Evolutionary conservation across 139 green algal species (phyloP), one percentile per base, ranked within the genome.

Genomic region (Tetradesmus obliquus): DNA sequence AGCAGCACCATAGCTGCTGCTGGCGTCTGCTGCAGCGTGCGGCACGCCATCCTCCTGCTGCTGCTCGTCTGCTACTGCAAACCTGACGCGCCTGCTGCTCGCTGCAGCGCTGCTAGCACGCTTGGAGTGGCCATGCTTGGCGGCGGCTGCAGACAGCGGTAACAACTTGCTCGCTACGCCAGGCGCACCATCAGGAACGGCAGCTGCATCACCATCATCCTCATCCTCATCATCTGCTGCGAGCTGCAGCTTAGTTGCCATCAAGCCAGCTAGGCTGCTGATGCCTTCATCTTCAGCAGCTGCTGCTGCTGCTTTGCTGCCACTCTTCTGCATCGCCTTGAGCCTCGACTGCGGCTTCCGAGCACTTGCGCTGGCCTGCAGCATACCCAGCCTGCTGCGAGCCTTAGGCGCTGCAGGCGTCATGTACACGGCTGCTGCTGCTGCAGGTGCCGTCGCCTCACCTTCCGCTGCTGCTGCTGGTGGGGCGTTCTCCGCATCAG

Each of bases 151-250:
- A 86, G 2, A 57, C 3, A 51, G 6, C 53, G n/a, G 53, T 5
- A 9, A 10, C 82, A 71, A 45, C 55, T 15, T 13, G 1, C 10
- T 45, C 13, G 51, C 51, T 45, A 20, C 20, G 5, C 24, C 54
- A 5, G 17, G 19, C 55, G 13, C 22, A 53, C 12, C 55, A 74
- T 55, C 54, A 88, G 45, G 24, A 72, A 69, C 32, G 80, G 57
- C 55, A 57, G 9, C 8, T 32, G 22, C 62, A 80, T 45, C 62
- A 45, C 6, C 86, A 17, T 6, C 53, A 62, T 90, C 66, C 1
- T 90, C 86, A 54, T 90, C 62, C n/a, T 84, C 79, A 22, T 62
- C 60, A 55, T 90, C 17, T 82, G 57, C 85, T 72, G 60, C 82
- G 3, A 88, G 84, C 57, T 88, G 57, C 57, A 88, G 57, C 55